phyloP scores from a whole-genome alignment of 108 stramenopile genomes.

The Pseudonitzschia delicatissima region DNA sequence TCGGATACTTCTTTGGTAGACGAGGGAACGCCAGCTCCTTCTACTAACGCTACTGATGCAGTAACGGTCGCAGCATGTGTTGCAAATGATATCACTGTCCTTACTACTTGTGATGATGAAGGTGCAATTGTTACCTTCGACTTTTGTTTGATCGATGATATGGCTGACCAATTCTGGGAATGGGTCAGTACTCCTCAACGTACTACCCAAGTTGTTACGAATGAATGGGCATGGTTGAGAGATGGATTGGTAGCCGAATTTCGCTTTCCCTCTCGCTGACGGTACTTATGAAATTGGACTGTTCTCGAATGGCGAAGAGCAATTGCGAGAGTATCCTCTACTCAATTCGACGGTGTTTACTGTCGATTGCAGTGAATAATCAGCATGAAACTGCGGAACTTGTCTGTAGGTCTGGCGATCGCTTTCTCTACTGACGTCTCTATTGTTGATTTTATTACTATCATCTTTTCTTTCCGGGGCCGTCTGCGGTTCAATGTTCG shows the following conservation, averaged over 20 bases:
- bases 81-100: background rate
- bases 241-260: background rate
- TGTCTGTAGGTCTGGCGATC: no score
- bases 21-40: background rate
- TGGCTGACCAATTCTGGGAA: conserved; percentile 1
- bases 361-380: no score
- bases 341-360: background rate
- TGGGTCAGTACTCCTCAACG: background rate
- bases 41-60: background rate
- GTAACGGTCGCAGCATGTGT: background rate
- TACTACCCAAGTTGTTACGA: background rate
- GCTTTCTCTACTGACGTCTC: background rate
- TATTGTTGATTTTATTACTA: background rate
- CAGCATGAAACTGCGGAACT: no score
- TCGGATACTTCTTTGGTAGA: background rate
- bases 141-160: background rate
- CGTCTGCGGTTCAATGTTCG: no score
- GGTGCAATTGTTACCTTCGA: background rate
- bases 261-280: background rate
- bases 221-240: conserved; percentile 6
- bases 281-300: background rate
- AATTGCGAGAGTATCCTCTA: background rate
- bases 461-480: no score
- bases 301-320: background rate
- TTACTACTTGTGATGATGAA: background rate